phyloP scores from a whole-genome alignment of 768 basidiomycete species.

The Boletus sp. region DNA sequence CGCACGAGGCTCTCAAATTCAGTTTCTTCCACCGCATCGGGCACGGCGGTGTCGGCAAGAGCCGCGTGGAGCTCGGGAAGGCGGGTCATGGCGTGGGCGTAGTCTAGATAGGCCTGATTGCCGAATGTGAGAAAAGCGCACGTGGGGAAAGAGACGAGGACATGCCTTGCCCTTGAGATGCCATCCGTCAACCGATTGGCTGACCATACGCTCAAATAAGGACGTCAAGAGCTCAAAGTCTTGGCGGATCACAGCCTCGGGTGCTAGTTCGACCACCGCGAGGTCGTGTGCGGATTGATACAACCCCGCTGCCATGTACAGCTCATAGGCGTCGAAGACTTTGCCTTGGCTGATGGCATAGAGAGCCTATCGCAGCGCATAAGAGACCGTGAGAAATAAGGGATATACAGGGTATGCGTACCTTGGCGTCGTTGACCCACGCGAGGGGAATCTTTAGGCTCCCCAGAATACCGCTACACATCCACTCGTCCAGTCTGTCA shows the following conservation, averaged over 20 bases:
- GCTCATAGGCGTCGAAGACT: constrained; percentile 70
- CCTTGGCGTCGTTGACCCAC: constrained; percentile 93
- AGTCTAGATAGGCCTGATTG: constrained; percentile 66
- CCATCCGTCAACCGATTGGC: constrained; percentile 67
- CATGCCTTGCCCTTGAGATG: constrained; percentile 76
- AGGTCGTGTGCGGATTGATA: constrained; percentile 78
- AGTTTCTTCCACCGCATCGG: constrained; percentile 43
- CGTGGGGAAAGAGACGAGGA: background rate
- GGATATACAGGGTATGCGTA: constrained; percentile 24
- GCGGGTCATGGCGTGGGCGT: constrained; percentile 58
- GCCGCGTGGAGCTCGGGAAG: constrained; percentile 54
- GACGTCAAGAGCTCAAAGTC: constrained; percentile 56
- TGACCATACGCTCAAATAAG: constrained; percentile 67
- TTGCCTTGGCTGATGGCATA: constrained; percentile 58
- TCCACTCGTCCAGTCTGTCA: constrained; percentile 66
- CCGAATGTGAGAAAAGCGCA: constrained; percentile 7
- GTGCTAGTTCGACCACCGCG: constrained; percentile 81
- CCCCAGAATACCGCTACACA: constrained; percentile 63
- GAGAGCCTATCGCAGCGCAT: constrained; percentile 51
- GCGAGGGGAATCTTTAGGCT: constrained; percentile 75
- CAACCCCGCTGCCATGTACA: constrained; percentile 66
- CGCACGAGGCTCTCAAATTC: constrained; percentile 62
- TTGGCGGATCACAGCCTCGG: constrained; percentile 71
- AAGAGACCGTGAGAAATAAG: background rate
- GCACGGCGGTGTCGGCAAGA: constrained; percentile 38